Evolutionary conservation across 441 rosid genomes (phyloP).

Genomic region (Croton setiger): DNA sequence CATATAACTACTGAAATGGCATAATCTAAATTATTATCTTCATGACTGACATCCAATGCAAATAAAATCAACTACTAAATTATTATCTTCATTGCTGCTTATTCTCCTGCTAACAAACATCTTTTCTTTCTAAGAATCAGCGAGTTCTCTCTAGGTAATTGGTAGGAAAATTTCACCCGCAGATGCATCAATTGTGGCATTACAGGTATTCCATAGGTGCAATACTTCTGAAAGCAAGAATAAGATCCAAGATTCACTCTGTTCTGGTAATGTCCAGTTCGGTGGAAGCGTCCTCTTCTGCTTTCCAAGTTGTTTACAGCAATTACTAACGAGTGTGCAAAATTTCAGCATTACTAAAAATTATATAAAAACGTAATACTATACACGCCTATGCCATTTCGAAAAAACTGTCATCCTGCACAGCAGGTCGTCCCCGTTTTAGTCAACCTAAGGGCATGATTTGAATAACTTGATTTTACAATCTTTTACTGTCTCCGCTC

Average conservation of each 20-base stretch:
- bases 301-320: slow-evolving; percentile 14
- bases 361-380: neutral
- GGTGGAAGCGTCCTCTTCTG: slow-evolving; percentile 32
- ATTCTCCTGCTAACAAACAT: slow-evolving; percentile 55
- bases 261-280: slow-evolving; percentile 52
- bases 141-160: slow-evolving; percentile 30
- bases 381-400: neutral
- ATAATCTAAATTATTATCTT: neutral
- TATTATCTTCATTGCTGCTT: slow-evolving; percentile 11
- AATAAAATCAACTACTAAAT: slow-evolving; percentile 44
- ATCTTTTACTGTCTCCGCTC: neutral
- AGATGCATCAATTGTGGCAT: slow-evolving; percentile 38
- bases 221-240: slow-evolving; percentile 39
- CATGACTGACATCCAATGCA: slow-evolving; percentile 49
- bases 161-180: slow-evolving; percentile 55
- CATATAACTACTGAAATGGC: neutral
- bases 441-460: neutral
- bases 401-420: neutral
- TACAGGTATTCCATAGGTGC: slow-evolving; percentile 23
- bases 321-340: slow-evolving; percentile 1
- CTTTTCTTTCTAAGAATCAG: slow-evolving; percentile 39
- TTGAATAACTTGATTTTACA: neutral
- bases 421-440: neutral
- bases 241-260: slow-evolving; percentile 28
- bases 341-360: neutral